Percentiles rank a stretch among this genome's conserved stretches.
These are phyloP conservation scores for Silene coronaria DNA, from an alignment of 179 eudicot species.

Conservation along the genomic window DNA sequence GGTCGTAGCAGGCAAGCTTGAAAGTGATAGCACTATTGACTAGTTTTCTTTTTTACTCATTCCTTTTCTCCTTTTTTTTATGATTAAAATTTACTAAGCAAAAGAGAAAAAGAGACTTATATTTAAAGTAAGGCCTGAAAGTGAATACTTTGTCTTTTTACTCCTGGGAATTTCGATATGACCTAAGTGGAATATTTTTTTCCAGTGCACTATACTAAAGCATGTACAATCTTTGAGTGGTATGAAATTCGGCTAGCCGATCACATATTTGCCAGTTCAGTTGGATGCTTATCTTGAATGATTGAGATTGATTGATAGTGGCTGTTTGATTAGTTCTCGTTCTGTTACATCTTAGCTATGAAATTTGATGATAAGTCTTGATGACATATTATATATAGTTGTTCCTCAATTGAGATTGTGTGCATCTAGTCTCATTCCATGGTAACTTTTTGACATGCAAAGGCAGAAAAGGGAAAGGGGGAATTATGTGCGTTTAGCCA, in stretches of 20 bases:
- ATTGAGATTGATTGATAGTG: conserved; percentile 22
- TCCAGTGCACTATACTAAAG: conserved; percentile 30
- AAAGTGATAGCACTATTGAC: not conserved
- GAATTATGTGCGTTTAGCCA: conserved; percentile 14
- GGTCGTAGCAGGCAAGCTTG: conserved; percentile 5
- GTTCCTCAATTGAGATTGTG: conserved; percentile 18
- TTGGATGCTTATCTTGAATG: conserved; percentile 30
- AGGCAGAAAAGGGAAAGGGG: conserved; percentile 15
- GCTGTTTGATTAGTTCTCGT: conserved; percentile 23
- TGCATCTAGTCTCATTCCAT: conserved; percentile 19
- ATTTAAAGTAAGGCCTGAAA: conserved; percentile 6
- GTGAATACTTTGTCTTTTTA: conserved; percentile 24
- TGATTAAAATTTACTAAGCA: not conserved
- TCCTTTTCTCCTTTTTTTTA: no score
- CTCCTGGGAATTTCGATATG: conserved; percentile 20
- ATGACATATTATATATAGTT: conserved; percentile 20
- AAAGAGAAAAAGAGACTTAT: not conserved
- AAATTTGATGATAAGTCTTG: conserved; percentile 13
- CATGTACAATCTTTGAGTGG: conserved; percentile 17
- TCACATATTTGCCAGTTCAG: conserved; percentile 22
- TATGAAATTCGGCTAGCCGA: conserved; percentile 19
- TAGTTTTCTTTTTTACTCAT: not conserved
- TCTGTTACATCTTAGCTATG: not conserved
- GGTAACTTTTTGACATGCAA: conserved; percentile 19
- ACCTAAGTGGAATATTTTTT: conserved; percentile 23